phyloP scores from a whole-genome alignment of 2,329 filamentous ascomycete species.

The Rutstroemia sp. region DNA sequence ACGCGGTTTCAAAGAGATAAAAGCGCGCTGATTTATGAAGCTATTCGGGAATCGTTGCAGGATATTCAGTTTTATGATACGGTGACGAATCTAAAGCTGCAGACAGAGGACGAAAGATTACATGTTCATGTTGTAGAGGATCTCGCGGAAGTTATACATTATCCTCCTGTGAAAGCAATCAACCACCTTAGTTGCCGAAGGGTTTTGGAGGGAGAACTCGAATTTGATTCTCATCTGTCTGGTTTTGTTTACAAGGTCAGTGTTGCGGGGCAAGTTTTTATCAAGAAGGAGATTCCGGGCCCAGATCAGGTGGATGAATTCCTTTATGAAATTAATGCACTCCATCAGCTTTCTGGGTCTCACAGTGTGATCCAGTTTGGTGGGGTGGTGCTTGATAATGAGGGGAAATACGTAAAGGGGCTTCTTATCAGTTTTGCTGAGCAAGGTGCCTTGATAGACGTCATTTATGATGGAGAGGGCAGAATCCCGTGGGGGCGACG shows the following conservation, averaged over 20 bases:
- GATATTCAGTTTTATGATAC: slow-evolving; percentile 96
- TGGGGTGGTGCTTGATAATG: slow-evolving; percentile 79
- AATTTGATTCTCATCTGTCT: slow-evolving; percentile 88
- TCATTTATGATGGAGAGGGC: slow-evolving; percentile 72
- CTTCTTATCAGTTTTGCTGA: slow-evolving; percentile 83
- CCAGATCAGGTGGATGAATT: slow-evolving; percentile 96
- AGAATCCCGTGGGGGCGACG: slow-evolving; percentile 60
- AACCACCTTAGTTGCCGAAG: slow-evolving; percentile 61
- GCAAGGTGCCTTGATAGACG: slow-evolving; percentile 79
- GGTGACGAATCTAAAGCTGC: slow-evolving; percentile 89
- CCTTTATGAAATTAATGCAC: slow-evolving; percentile 91
- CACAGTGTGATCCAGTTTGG: slow-evolving; percentile 77
- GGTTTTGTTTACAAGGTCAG: slow-evolving; percentile 95
- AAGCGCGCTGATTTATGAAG: slow-evolving; percentile 86
- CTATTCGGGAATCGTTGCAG: slow-evolving; percentile 82
- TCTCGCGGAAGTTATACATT: slow-evolving; percentile 77
- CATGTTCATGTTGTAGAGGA: slow-evolving; percentile 99
- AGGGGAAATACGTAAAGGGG: slow-evolving; percentile 68
- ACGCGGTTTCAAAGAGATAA: slow-evolving; percentile 86
- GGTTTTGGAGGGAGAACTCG: slow-evolving; percentile 66
- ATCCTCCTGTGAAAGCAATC: slow-evolving; percentile 66
- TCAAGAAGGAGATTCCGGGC: slow-evolving; percentile 97
- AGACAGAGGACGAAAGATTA: slow-evolving; percentile 78
- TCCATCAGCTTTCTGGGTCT: slow-evolving; percentile 68
- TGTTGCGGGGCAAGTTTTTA: slow-evolving; percentile 60